Evolutionary conservation across 2,329 filamentous ascomycete species (phyloP).

Genomic region (Neocatenulostroma microsporum): DNA sequence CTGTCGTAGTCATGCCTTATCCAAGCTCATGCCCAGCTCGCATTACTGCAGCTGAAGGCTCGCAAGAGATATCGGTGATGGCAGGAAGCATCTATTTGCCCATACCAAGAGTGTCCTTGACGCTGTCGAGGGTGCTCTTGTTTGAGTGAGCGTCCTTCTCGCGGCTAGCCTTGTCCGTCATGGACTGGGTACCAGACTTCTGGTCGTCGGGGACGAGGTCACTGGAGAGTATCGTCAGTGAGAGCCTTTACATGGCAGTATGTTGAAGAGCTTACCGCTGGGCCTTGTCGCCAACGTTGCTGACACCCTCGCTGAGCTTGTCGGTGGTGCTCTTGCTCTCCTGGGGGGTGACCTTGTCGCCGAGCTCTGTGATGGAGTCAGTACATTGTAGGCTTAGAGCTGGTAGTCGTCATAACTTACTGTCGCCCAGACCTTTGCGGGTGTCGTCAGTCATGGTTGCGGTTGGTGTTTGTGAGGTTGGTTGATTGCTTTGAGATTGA

Average conservation of each 20-base stretch:
- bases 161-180: slow-evolving; percentile 44
- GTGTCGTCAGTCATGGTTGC: slow-evolving; percentile 49
- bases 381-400: slow-evolving; percentile 6
- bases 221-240: slow-evolving; percentile 26
- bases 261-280: slow-evolving; percentile 35
- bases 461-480: slow-evolving; percentile 16
- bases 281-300: slow-evolving; percentile 49
- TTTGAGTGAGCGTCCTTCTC: slow-evolving; percentile 37
- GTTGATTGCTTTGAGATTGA: slow-evolving; percentile 11
- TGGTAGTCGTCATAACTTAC: slow-evolving; percentile 25
- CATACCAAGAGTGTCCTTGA: slow-evolving; percentile 42
- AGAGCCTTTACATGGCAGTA: background rate
- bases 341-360: slow-evolving; percentile 52
- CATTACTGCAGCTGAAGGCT: too few species aligned
- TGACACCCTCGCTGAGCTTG: slow-evolving; percentile 51
- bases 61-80: too few species aligned
- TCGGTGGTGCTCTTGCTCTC: slow-evolving; percentile 54
- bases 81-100: slow-evolving; percentile 37
- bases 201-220: slow-evolving; percentile 44
- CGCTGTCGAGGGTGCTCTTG: slow-evolving; percentile 37
- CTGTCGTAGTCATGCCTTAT: too few species aligned
- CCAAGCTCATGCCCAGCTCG: too few species aligned
- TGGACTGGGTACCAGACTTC: slow-evolving; percentile 49
- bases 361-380: slow-evolving; percentile 39
- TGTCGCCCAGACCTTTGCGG: slow-evolving; percentile 54